Evolutionary conservation across 352 stramenopile species (phyloP), one percentile per base, ranked within the genome.

Genomic region (Pythium pyrilobum): DNA sequence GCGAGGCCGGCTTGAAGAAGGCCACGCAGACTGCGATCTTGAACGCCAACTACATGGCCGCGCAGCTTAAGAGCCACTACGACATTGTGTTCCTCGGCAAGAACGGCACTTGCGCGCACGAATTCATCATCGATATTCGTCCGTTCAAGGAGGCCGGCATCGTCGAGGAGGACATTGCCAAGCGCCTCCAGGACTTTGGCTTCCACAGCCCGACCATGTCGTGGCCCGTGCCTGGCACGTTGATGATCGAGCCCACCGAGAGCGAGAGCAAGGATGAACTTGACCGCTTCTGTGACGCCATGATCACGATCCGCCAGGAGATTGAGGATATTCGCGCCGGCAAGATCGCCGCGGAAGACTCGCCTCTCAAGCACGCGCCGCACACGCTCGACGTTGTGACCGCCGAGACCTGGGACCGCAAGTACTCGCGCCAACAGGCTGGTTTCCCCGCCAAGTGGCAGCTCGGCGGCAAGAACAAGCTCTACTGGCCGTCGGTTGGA

Each of bases 11-110:
- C 16, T 68, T 99, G 7, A 97, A 97, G 66, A 81, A 92, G 52
- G 88, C 95, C 8, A 98, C 93, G 38, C 80, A 77, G 37, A 79
- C 93, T 50, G 97, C 97, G 25, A 99, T 99, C 77, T 74, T 99
- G 53, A 99, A 99, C 73, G 97, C 97, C 20, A 99, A 99, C 76
- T 99, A 99, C 92, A 99, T 99, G 92, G 95, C 96, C 18, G 95
- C 92, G 62, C 81, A 84, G 36, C 79, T 99, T 13, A 85, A 96
- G 59, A 81, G 76, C 40, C 86, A 97, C 64, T 99, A 96, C 73
- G 82, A 97, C 67, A 86, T 99, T 24, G 77, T 99, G 20, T 99
- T 97, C 79, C 67, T 83, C 23, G 96, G 96, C 62, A 87, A 88
- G 54, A 98, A 99, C 69, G 97, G 97, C 33, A 97, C 97, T 52